Percentiles rank a stretch among this genome's conserved stretches.
Evolutionary conservation across 495 filamentous ascomycete genomes (phyloP).

Genomic region (Letharia columbiana): DNA sequence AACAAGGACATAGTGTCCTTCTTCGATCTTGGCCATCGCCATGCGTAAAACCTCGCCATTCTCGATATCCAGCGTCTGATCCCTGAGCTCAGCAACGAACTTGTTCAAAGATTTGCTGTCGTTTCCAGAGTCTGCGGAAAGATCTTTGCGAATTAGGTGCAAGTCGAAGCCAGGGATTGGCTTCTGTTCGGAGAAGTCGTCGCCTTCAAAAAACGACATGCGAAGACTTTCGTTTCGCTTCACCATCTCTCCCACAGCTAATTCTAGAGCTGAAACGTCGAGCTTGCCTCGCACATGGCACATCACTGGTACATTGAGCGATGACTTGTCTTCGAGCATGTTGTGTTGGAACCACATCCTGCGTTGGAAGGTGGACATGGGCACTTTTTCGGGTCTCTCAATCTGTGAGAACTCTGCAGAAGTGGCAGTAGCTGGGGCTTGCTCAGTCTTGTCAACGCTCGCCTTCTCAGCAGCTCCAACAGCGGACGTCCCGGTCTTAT

Average conservation of each 20-base stretch:
- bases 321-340: slow-evolving; percentile 31
- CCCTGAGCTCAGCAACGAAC: slow-evolving; percentile 14
- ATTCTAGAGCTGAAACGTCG: slow-evolving; percentile 19
- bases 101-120: slow-evolving; percentile 12
- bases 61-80: slow-evolving; percentile 27
- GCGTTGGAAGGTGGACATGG: slow-evolving; percentile 30
- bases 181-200: slow-evolving; percentile 25
- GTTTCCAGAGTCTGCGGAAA: slow-evolving; percentile 16
- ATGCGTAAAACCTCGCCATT: slow-evolving; percentile 27
- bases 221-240: slow-evolving; percentile 32
- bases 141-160: slow-evolving; percentile 16
- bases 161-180: slow-evolving; percentile 19
- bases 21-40: slow-evolving; percentile 22
- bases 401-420: slow-evolving; percentile 10
- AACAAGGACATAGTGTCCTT: slow-evolving; percentile 30
- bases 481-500: slow-evolving; percentile 1
- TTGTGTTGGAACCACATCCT: slow-evolving; percentile 27
- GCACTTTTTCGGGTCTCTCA: slow-evolving; percentile 18
- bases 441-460: slow-evolving; percentile 5
- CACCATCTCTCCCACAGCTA: slow-evolving; percentile 25
- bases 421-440: neutral
- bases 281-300: slow-evolving; percentile 27
- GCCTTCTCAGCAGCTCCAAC: slow-evolving; percentile 8
- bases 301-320: slow-evolving; percentile 31
- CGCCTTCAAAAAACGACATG: slow-evolving; percentile 27